Evolutionary conservation across 768 basidiomycete genomes (phyloP), one percentile per base, ranked within the genome.

Genomic region (Suillus bovinus): DNA sequence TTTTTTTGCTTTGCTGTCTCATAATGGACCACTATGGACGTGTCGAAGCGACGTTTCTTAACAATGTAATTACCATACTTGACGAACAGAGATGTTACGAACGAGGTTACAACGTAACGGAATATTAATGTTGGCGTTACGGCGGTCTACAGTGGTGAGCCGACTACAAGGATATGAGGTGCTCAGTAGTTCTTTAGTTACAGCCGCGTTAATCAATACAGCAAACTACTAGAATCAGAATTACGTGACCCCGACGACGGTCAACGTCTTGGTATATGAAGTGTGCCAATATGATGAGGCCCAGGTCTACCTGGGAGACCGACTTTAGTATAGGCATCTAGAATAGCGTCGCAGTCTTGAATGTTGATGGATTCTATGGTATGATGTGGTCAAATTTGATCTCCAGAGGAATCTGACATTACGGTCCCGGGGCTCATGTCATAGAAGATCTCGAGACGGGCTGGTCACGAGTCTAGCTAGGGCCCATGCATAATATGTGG

Each of bases 81-180:
- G 55, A 56, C 17, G 55, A 56, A 55, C 54, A 55, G 8, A 38
- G 34, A 56, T 56, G 6, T 31, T n/a, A 33, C 20, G 29, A 31
- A 9, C 10, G 22, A 27, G 20, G 24, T 20, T 29, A 29, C 29
- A 9, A 27, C 3, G 16, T 14, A 49, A 16, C 8, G 14, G 49
- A 31, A 1, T 10, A 2, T 10, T 50, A 31, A 1, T 10, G 5
- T 10, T 50, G 29, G 4, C 20, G 33, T n/a, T n/a, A n/a, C 3
- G 10, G 33, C 14, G 33, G 53, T 22, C 29, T 33, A 5, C 14
- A 14, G 2, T 24, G 16, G 2, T 24, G 16, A 17, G 36, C 8
- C 38, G 34, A 22, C 10, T 10, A 27, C 13, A 13, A 17, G 5
- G 29, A 33, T 52, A 5, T n/a, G 11, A 13, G 13, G 50, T 52